Evolutionary conservation across 78 protist species (phyloP).

Genomic region (Chrysochromulina tobinii): DNA sequence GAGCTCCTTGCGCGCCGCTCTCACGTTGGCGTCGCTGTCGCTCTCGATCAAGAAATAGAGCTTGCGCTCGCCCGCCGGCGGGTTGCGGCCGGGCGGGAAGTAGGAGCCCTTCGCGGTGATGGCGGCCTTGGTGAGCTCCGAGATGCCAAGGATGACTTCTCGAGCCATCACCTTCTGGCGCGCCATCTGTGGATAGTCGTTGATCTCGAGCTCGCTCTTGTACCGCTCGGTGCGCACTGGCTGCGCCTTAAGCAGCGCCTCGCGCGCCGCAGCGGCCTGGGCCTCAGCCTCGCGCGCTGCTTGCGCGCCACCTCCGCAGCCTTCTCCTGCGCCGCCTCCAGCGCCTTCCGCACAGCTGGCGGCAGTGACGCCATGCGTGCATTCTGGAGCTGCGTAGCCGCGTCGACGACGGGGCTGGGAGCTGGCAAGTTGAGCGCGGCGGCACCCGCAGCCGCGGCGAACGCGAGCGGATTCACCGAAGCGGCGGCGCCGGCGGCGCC

Average conservation of each 20-base stretch:
- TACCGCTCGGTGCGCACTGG: not conserved
- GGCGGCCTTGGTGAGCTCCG: conserved; percentile 60
- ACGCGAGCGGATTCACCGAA: too few relatives aligned
- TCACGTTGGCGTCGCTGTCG: not conserved
- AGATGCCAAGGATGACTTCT: conserved; percentile 55
- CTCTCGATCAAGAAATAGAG: conserved; percentile 79
- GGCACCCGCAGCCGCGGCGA: too few relatives aligned
- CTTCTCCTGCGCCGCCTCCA: not conserved
- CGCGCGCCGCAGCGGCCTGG: not conserved
- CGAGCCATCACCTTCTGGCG: conserved; percentile 73
- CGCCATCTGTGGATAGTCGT: conserved; percentile 90
- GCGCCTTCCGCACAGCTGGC: not conserved
- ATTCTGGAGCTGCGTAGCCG: not conserved
- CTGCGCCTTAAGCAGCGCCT: not conserved
- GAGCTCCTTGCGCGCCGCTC: not conserved
- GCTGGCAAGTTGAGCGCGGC: not conserved
- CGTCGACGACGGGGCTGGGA: not conserved
- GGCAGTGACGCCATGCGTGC: not conserved
- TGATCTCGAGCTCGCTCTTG: conserved; percentile 85
- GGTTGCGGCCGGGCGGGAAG: conserved; percentile 69
- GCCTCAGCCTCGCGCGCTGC: not conserved
- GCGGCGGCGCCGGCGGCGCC: too few relatives aligned
- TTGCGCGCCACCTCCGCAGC: not conserved
- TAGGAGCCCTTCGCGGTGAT: conserved; percentile 76
- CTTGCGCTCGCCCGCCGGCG: conserved; percentile 78